Conservation (phyloP, 345 rosid genomes). For the Ailanthus altissimus region DNA sequence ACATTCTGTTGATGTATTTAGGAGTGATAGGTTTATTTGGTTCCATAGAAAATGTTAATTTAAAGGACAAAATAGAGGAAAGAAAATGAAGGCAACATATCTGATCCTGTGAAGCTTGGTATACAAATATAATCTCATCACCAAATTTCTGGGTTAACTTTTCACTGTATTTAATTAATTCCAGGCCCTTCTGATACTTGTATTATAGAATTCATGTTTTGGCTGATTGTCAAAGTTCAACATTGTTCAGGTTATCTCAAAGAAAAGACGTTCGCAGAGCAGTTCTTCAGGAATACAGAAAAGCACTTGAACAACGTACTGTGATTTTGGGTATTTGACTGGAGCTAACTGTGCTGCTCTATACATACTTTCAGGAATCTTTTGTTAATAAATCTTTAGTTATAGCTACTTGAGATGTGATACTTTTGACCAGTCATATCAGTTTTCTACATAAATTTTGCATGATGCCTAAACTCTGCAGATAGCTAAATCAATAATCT, state of each 20-base stretch:
- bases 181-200: neutral
- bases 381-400: neutral
- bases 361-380: neutral
- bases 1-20: too few relatives aligned
- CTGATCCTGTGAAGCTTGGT: neutral
- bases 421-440: neutral
- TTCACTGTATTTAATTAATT: neutral
- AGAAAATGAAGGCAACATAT: neutral
- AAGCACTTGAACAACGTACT: constrained; percentile 23
- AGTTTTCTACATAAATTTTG: neutral
- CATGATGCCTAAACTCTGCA: neutral
- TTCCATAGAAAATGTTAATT: neutral
- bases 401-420: neutral
- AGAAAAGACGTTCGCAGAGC: constrained; percentile 47
- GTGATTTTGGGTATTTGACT: neutral
- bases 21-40: too few relatives aligned
- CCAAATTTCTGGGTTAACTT: neutral
- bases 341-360: constrained; percentile 7
- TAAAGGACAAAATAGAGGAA: neutral
- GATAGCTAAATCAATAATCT: neutral
- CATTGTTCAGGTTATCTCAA: constrained; percentile 42
- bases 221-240: constrained; percentile 18
- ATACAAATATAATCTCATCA: neutral
- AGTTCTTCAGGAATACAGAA: constrained; percentile 42
- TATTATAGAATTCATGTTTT: neutral